Evolutionary conservation across 2,329 filamentous ascomycete species (phyloP), one percentile per base, ranked within the genome.

Genomic region (Cordyceps farinosa): DNA sequence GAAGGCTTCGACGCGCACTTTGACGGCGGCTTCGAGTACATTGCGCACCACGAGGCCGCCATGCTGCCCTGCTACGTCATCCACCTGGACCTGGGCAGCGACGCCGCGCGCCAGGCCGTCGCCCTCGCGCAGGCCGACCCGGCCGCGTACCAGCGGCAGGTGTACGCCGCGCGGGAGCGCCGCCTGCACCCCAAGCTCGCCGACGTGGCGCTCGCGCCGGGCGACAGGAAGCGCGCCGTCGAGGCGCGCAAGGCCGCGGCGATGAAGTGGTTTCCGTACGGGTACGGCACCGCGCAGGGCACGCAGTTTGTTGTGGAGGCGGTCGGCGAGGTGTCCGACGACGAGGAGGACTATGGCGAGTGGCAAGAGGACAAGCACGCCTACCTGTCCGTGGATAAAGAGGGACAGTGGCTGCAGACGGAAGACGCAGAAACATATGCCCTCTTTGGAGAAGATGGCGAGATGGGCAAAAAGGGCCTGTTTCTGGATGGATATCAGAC

Each of bases 251-350:
- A 77, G 53, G 77, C 78, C 0, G 71, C 75, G 9, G 79, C 77
- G 0, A 67, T 75, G 42, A 82, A 82, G 69, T 81, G 74, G 69
- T 81, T 81, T 57, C 78, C 79, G 0, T 81, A 79, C 60, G 78
- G 79, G 1, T 82, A 74, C 66, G 79, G 80, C 0, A 75, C 78
- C 2, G 76, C 77, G 2, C 76, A 70, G 0, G 77, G 78, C 2
- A 75, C 70, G 0, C 74, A 64, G 13, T 79, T 82, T 64, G 76
- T 80, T 3, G 75, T 82, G 57, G 78, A 81, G 65, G 78, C 79
- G 56, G 73, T 81, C 34, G 78, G 74, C 1, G 77, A 79, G 45
- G 67, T 76, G 10, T 73, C 72, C 8, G 75, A 79, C 22, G 75
- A 79, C 52, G 77, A 79, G 50, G 76, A 79, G 65, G 73, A 77